Conservation (phyloP, 805 yeast species). For the Candida qinlingensis region DNA sequence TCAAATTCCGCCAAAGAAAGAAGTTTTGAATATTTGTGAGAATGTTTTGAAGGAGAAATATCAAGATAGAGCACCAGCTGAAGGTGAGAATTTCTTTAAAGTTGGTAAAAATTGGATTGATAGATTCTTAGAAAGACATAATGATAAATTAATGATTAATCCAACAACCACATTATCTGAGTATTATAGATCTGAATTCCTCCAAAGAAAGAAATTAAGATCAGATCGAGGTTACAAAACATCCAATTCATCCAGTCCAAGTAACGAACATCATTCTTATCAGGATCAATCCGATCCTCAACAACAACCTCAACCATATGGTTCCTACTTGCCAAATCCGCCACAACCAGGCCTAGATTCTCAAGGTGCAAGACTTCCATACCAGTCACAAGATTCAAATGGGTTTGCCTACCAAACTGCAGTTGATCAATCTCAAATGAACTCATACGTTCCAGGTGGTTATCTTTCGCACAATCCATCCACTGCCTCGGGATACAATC, state of each 20-base stretch:
- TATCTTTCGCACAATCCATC: slow-evolving; percentile 3
- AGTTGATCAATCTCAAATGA: slow-evolving; percentile 9
- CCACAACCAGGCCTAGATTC: background rate
- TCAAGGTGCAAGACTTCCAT: slow-evolving; percentile 6
- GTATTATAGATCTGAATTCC: slow-evolving; percentile 24
- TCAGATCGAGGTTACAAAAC: slow-evolving; percentile 18
- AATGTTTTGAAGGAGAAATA: slow-evolving; percentile 19
- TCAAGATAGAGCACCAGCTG: slow-evolving; percentile 10
- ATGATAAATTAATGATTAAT: slow-evolving; percentile 21
- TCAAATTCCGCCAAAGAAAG: slow-evolving; percentile 24
- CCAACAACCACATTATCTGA: slow-evolving; percentile 20
- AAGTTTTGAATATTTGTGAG: slow-evolving; percentile 22
- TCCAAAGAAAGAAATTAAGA: slow-evolving; percentile 23
- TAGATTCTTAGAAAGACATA: slow-evolving; percentile 25
- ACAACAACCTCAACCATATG: slow-evolving; percentile 5
- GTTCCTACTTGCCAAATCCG: slow-evolving; percentile 1
- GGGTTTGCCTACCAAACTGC: slow-evolving; percentile 9
- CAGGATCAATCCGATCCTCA: background rate
- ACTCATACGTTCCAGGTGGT: slow-evolving; percentile 2
- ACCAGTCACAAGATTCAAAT: slow-evolving; percentile 5
- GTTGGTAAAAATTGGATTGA: slow-evolving; percentile 29
- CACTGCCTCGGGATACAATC: background rate
- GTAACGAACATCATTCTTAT: slow-evolving; percentile 7
- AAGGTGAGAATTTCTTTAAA: slow-evolving; percentile 17
- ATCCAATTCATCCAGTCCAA: slow-evolving; percentile 13